Base-by-base conservation (phyloP, 805 yeast genomes). In the Blastobotrys americana region DNA sequence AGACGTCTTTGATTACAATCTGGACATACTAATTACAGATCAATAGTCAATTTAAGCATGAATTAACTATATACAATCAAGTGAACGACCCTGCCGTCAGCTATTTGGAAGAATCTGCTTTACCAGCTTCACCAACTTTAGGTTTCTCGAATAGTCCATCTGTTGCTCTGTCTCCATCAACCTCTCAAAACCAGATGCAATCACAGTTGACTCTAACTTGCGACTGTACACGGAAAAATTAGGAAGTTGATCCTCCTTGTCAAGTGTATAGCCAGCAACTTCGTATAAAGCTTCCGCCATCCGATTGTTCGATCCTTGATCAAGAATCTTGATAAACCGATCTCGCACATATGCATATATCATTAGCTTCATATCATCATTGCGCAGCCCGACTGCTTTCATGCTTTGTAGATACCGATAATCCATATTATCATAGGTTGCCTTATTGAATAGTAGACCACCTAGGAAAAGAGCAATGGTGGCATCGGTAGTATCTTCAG, bases 401-500 rank as follows among this genome's bases (percentile, higher is more conserved):
- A 56, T 23, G 13, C 53, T 46, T 3, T 45, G 47, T n/a, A 55
- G 31, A 31, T 51, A 52, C 31, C 58, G 37, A 25, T 47, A 37
- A 10, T 50, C 55, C 34, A 54, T 41, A 9, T 39, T 48, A 17
- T 55, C 60, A 23, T 50, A 48, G 10, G 42, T 47, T 9, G 47
- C 37, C 3, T 43, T 23, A 18, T 44, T 39, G 46, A 56, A 55
- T 34, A 56, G 40, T 28, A 50, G 55, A 2, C 56, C 57, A 6
- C 59, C 58, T 13, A 55, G 41, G 42, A 45, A 53, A 36, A 55
- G 25, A 3, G 49, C 47, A 18, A 56, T 41, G 4, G 54, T 52
- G n/a, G 55, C 43, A 17, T 50, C 52, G 1, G 43, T 25, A 5
- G 52, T 43, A 9, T 46, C 42, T 16, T 51, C 47, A 18, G 49